A percentile compares a stretch with the other conserved stretches of the same genome.
Conservation (phyloP, 495 filamentous ascomycete genomes). For the Hypoxylon fragiforme region DNA sequence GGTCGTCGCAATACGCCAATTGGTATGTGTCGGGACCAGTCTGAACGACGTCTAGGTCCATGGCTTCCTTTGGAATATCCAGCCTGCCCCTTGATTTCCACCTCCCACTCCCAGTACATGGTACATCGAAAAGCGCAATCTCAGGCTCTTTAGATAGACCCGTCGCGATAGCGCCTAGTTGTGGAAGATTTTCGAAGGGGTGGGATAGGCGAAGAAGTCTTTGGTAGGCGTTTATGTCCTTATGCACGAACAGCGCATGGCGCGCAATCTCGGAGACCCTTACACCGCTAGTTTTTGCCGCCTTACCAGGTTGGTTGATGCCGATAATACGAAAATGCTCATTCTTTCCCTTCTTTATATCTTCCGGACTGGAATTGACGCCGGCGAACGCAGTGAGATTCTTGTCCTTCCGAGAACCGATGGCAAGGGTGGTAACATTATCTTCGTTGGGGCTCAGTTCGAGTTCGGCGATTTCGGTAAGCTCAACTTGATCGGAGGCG, state of each 20-base stretch:
- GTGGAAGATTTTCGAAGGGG: constrained; percentile 53
- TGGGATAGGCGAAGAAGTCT: constrained; percentile 72
- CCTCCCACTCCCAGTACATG: constrained; percentile 52
- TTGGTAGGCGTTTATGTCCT: constrained; percentile 73
- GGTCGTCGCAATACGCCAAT: constrained; percentile 78
- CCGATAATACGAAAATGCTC: constrained; percentile 84
- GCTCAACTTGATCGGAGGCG: constrained; percentile 58
- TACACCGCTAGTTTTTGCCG: constrained; percentile 42
- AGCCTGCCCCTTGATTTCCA: constrained; percentile 70
- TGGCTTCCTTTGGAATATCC: constrained; percentile 70
- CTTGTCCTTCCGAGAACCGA: constrained; percentile 58
- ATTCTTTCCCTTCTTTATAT: constrained; percentile 77
- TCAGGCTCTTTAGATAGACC: constrained; percentile 71
- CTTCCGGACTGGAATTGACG: constrained; percentile 77
- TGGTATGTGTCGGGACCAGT: constrained; percentile 62
- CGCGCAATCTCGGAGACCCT: constrained; percentile 61
- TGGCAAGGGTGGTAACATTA: constrained; percentile 80
- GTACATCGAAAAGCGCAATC: constrained; percentile 78
- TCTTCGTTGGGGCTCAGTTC: constrained; percentile 87
- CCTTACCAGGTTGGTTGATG: constrained; percentile 55
- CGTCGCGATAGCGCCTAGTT: constrained; percentile 74
- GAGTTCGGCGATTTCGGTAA: constrained; percentile 70
- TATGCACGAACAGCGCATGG: constrained; percentile 65
- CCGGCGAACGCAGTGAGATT: constrained; percentile 73
- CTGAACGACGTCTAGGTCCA: constrained; percentile 77